Percentiles rank a stretch among this genome's conserved stretches.
Conservation (phyloP, 2,329 filamentous ascomycete genomes). For the Orbilia oligospora region DNA sequence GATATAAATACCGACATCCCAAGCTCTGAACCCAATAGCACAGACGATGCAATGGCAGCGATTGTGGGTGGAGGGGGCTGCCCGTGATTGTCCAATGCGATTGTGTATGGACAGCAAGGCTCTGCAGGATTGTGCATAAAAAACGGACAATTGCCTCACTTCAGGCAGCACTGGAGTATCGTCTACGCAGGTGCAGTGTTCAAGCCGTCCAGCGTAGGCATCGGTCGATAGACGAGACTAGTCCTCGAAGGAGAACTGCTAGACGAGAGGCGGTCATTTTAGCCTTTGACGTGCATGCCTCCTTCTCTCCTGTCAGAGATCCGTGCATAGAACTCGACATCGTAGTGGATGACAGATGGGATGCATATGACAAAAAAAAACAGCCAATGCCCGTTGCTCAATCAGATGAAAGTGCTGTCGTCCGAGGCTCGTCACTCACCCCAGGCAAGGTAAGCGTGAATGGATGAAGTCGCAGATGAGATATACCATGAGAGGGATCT, state of each 20-base stretch:
- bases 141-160: slow-evolving; percentile 25
- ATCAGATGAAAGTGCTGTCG: slow-evolving; percentile 16
- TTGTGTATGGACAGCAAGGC: background rate
- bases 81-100: background rate
- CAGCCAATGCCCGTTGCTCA: slow-evolving; percentile 1
- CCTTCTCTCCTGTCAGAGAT: slow-evolving; percentile 42
- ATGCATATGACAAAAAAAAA: slow-evolving; percentile 16
- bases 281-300: slow-evolving; percentile 52
- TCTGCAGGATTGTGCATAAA: slow-evolving; percentile 20
- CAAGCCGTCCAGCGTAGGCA: slow-evolving; percentile 29
- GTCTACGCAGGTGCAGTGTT: slow-evolving; percentile 31
- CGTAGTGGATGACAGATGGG: slow-evolving; percentile 20
- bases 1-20: slow-evolving; percentile 3
- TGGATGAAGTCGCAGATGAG: slow-evolving; percentile 1
- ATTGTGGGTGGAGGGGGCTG: background rate
- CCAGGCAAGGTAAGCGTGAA: background rate
- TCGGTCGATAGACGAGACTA: slow-evolving; percentile 57
- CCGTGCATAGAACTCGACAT: slow-evolving; percentile 51
- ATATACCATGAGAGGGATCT: slow-evolving; percentile 6
- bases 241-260: slow-evolving; percentile 58
- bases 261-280: slow-evolving; percentile 59
- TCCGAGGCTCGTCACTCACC: background rate
- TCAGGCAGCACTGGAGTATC: slow-evolving; percentile 25
- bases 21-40: background rate
- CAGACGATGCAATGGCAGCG: slow-evolving; percentile 5